Conservation (phyloP, 768 basidiomycete species). For the Lactarius indigo region DNA sequence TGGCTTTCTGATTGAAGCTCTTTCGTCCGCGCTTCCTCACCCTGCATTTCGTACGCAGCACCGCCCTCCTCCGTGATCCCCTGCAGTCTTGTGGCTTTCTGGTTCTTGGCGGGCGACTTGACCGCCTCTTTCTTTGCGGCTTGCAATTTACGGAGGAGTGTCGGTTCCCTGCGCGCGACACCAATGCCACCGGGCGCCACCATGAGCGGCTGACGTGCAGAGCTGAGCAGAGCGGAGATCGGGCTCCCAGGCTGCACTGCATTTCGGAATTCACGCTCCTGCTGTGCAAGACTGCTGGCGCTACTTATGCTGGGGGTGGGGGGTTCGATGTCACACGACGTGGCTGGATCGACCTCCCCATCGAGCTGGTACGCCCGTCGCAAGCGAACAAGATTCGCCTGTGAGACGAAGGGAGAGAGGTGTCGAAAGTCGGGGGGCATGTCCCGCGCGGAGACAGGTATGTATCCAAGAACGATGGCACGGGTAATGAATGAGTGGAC, state of each 20-base stretch:
- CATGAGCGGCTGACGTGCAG: constrained; percentile 83
- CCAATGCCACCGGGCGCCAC: constrained; percentile 46
- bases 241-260: constrained; percentile 95
- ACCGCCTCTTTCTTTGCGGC: constrained; percentile 44
- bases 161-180: constrained; percentile 38
- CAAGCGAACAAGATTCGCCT: constrained; percentile 66
- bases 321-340: constrained; percentile 25
- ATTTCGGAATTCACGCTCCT: constrained; percentile 95
- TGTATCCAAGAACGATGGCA: constrained; percentile 76
- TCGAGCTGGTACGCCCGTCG: constrained; percentile 62
- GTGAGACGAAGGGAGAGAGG: constrained; percentile 56
- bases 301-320: constrained; percentile 33
- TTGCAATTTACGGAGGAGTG: constrained; percentile 53
- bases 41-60: constrained; percentile 27
- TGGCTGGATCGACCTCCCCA: constrained; percentile 46
- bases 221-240: constrained; percentile 85
- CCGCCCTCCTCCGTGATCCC: constrained; percentile 44
- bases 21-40: constrained; percentile 50
- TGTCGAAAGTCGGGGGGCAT: constrained; percentile 69
- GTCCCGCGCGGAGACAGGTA: constrained; percentile 79
- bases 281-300: constrained; percentile 64
- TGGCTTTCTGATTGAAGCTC: constrained; percentile 90
- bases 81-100: constrained; percentile 39
- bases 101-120: constrained; percentile 50
- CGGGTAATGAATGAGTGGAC: constrained; percentile 79